Evolutionary conservation across 805 yeast species (phyloP).

Genomic region (Hanseniaspora pseudoguilliermondii): DNA sequence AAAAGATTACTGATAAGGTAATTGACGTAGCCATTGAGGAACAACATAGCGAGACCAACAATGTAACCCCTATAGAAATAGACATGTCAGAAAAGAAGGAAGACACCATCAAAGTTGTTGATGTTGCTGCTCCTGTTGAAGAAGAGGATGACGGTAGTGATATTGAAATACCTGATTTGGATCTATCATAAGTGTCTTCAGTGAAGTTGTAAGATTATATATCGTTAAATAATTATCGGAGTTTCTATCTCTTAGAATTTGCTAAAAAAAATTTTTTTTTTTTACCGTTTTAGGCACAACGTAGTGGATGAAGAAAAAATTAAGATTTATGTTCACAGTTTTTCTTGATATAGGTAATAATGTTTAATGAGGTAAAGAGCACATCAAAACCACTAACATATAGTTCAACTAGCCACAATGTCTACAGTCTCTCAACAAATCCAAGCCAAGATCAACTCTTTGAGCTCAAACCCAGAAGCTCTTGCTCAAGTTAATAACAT

Average conservation of each 20-base stretch:
- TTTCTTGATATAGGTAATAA: neutral
- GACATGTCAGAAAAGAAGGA: neutral
- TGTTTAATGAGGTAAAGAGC: neutral
- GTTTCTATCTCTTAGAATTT: neutral
- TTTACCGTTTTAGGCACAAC: neutral
- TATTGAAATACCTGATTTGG: slow-evolving; percentile 24
- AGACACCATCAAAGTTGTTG: neutral
- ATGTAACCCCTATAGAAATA: slow-evolving; percentile 3
- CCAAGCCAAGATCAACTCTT: slow-evolving; percentile 10
- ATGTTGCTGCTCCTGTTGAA: neutral
- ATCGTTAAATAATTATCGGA: neutral
- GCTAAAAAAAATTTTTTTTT: neutral
- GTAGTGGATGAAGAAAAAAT: neutral
- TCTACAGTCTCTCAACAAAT: slow-evolving; percentile 6
- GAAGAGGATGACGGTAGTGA: slow-evolving; percentile 23
- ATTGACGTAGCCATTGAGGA: slow-evolving; percentile 6
- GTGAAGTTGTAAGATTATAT: neutral
- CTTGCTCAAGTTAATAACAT: slow-evolving; percentile 12
- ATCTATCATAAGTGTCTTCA: slow-evolving; percentile 9
- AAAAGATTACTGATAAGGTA: slow-evolving; percentile 3
- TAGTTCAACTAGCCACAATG: neutral
- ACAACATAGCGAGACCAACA: slow-evolving; percentile 8
- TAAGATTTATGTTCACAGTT: neutral
- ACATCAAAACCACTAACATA: neutral
- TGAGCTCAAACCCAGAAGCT: slow-evolving; percentile 9